Evolutionary conservation across 2,329 filamentous ascomycete species (phyloP).

Genomic region (Alternaria brassicicola): DNA sequence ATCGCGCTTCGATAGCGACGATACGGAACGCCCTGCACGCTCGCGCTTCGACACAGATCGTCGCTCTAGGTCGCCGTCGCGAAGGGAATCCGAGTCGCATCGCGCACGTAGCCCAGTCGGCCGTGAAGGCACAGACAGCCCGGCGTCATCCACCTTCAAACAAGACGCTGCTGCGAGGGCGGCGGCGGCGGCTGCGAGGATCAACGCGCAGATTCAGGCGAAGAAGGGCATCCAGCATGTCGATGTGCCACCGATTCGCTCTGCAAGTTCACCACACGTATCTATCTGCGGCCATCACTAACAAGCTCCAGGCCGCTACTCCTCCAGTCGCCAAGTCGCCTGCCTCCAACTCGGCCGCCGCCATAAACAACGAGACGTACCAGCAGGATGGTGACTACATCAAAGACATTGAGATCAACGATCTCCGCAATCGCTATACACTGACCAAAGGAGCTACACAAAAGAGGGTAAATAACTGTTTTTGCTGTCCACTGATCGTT

Average conservation of each 20-base stretch:
- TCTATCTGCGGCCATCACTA: conserved; percentile 11
- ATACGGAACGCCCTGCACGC: conserved; percentile 64
- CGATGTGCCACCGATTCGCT: conserved; percentile 80
- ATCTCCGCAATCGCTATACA: conserved; percentile 93
- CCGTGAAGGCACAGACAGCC: conserved; percentile 55
- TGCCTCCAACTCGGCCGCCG: conserved; percentile 53
- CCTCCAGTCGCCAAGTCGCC: conserved; percentile 62
- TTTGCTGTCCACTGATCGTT: conserved; percentile 71
- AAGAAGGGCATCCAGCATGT: conserved; percentile 91
- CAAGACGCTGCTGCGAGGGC: conserved; percentile 74
- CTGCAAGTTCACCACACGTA: conserved; percentile 51
- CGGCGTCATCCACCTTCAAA: conserved; percentile 56
- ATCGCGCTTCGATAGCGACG: conserved; percentile 92
- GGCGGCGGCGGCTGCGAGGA: conserved; percentile 71
- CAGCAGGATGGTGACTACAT: conserved; percentile 97
- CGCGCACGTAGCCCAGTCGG: conserved; percentile 83
- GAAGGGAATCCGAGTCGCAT: conserved; percentile 66
- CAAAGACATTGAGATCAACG: conserved; percentile 98
- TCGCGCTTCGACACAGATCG: conserved; percentile 76
- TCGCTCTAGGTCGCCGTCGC: conserved; percentile 75
- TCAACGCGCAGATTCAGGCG: conserved; percentile 56
- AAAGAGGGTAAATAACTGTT: conserved; percentile 98
- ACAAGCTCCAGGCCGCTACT: conserved; percentile 50
- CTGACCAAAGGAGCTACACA: conserved; percentile 96
- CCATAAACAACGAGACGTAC: conserved; percentile 79